phyloP scores from a whole-genome alignment of 1,139 yeast genomes.

The Zygosaccharomyces sapae region DNA sequence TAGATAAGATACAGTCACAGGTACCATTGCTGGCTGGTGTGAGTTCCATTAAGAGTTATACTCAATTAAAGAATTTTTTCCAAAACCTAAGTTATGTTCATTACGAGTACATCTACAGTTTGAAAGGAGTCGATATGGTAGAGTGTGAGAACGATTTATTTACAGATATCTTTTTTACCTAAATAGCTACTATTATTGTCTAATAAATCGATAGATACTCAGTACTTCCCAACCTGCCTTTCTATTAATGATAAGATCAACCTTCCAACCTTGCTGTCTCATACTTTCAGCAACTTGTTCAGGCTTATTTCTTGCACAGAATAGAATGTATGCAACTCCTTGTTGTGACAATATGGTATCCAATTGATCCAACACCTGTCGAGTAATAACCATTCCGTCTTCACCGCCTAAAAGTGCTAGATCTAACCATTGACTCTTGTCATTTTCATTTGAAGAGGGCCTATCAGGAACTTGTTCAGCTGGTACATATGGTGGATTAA shows the following conservation, averaged over 20 bases:
- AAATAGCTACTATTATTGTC: constrained; percentile 6
- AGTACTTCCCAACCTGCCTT: constrained; percentile 98
- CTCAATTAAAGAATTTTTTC: constrained; percentile 56
- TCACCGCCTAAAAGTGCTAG: constrained; percentile 84
- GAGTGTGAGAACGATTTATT: constrained; percentile 53
- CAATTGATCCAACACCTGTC: constrained; percentile 53
- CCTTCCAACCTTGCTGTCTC: constrained; percentile 52
- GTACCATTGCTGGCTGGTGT: constrained; percentile 26
- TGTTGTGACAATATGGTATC: constrained; percentile 43
- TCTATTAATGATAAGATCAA: constrained; percentile 50
- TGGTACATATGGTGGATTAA: constrained; percentile 97
- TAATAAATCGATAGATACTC: constrained; percentile 56
- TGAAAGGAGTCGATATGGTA: constrained; percentile 46
- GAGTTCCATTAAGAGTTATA: constrained; percentile 41
- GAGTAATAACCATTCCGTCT: constrained; percentile 84
- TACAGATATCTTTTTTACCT: constrained; percentile 46
- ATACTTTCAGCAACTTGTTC: constrained; percentile 50
- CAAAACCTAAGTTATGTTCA: constrained; percentile 65
- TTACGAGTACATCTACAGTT: constrained; percentile 66
- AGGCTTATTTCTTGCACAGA: constrained; percentile 87
- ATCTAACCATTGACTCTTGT: constrained; percentile 69
- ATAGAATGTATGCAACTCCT: constrained; percentile 78
- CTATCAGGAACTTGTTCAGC: constrained; percentile 60
- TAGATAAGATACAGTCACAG: constrained; percentile 9
- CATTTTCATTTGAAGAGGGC: constrained; percentile 38